Conservation (phyloP, 352 stramenopile genomes). For the Thalassiosira mediterranea region DNA sequence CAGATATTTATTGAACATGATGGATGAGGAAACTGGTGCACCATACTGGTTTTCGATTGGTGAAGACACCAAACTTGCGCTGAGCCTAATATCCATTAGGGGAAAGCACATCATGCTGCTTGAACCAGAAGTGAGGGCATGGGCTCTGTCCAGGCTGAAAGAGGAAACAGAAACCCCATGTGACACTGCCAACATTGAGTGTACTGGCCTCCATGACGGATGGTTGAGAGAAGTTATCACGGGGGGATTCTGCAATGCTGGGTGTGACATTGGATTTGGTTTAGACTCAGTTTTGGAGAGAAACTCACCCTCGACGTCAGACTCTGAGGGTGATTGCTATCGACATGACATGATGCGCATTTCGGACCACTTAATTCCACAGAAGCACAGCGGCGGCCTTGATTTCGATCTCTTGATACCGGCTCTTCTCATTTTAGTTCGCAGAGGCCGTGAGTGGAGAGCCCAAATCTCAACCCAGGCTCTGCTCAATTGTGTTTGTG, state of each 20-base stretch:
- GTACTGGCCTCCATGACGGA: constrained; percentile 40
- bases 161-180: constrained; percentile 37
- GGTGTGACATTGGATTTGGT: constrained; percentile 55
- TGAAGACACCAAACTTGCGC: constrained; percentile 57
- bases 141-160: constrained; percentile 58
- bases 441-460: constrained; percentile 55
- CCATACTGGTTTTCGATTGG: constrained; percentile 77
- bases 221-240: constrained; percentile 66
- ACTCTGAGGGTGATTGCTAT: constrained; percentile 33
- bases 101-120: constrained; percentile 65
- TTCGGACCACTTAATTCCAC: constrained; percentile 37
- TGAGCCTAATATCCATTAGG: constrained; percentile 64
- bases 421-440: constrained; percentile 63
- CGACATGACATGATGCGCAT: constrained; percentile 44
- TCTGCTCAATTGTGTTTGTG: constrained; percentile 74
- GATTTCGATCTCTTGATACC: constrained; percentile 82
- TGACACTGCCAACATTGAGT: constrained; percentile 13
- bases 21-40: constrained; percentile 58
- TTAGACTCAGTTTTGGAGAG: constrained; percentile 22
- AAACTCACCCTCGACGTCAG: constrained; percentile 10
- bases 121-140: constrained; percentile 70
- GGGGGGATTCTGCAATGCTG: constrained; percentile 69
- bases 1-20: constrained; percentile 65
- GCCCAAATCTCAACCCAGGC: constrained; percentile 61
- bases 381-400: constrained; percentile 48